Conservation (phyloP, 345 rosid genomes). For the Sisymbrium altissimum region DNA sequence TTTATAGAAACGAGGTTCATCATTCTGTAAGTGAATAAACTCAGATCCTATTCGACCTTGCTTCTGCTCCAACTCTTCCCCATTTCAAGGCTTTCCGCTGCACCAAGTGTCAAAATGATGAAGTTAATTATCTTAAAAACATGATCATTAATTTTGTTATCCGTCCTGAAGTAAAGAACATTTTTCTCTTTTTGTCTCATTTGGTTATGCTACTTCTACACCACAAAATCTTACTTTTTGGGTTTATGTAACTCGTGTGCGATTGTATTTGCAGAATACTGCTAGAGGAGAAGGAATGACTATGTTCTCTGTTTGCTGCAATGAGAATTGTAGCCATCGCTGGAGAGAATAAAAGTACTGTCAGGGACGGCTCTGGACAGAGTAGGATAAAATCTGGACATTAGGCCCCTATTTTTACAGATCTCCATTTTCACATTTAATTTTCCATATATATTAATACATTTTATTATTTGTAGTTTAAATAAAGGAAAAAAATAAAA, state of each 20-base stretch:
- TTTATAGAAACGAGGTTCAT: constrained; percentile 69
- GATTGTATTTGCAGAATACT: constrained; percentile 49
- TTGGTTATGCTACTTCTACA: neutral
- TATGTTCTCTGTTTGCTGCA: constrained; percentile 88
- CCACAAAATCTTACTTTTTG: neutral
- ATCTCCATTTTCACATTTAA: too few species aligned
- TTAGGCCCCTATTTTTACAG: too few species aligned
- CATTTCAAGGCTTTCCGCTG: constrained; percentile 68
- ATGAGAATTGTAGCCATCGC: constrained; percentile 69
- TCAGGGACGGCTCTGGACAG: too few species aligned
- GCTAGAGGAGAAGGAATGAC: constrained; percentile 98
- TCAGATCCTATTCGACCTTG: constrained; percentile 66
- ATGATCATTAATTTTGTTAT: neutral
- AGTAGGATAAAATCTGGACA: too few species aligned
- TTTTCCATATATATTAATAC: too few species aligned
- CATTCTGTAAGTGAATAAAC: constrained; percentile 70
- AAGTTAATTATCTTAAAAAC: constrained; percentile 34
- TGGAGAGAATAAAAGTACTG: constrained; percentile 83
- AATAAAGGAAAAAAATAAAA: too few species aligned
- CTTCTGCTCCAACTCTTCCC: constrained; percentile 84
- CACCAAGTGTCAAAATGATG: constrained; percentile 48
- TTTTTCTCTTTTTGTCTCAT: neutral
- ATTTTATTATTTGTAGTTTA: too few species aligned
- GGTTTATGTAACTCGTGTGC: neutral
- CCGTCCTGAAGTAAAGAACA: neutral